These are phyloP conservation scores for Dissophora ornata DNA, from an alignment of 192 early-diverging fungal species.

Conservation along the genomic window DNA sequence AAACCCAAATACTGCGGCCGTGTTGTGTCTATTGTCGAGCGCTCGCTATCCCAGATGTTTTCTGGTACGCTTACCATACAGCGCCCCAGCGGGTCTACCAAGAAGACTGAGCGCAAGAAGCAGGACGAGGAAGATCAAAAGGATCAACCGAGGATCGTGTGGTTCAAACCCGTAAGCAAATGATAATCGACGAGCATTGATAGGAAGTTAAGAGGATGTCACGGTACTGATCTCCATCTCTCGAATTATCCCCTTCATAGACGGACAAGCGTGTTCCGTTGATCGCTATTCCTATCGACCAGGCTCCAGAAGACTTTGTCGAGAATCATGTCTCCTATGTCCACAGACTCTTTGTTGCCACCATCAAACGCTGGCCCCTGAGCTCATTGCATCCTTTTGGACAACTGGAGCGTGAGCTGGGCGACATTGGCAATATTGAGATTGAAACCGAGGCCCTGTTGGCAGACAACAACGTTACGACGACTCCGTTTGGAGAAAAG, in stretches of 20 bases:
- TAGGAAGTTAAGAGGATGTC: too few species aligned
- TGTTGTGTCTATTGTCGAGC: slow-evolving; percentile 67
- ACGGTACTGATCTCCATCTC: too few species aligned
- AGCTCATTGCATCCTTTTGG: slow-evolving; percentile 80
- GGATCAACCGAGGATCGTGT: slow-evolving; percentile 70
- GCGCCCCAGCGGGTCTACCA: slow-evolving; percentile 38
- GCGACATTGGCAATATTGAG: slow-evolving; percentile 79
- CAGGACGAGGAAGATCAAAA: slow-evolving; percentile 57
- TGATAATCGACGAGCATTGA: too few species aligned
- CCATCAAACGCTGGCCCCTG: slow-evolving; percentile 78
- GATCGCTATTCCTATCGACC: slow-evolving; percentile 79
- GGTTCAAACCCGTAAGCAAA: slow-evolving; percentile 81
- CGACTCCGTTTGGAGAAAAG: slow-evolving; percentile 75
- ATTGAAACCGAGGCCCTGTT: slow-evolving; percentile 85
- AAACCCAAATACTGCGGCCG: slow-evolving; percentile 69
- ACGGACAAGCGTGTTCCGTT: slow-evolving; percentile 83
- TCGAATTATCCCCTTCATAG: slow-evolving; percentile 19
- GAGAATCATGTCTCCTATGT: slow-evolving; percentile 67
- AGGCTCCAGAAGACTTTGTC: slow-evolving; percentile 77
- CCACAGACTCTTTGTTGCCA: slow-evolving; percentile 71
- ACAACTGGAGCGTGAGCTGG: slow-evolving; percentile 75
- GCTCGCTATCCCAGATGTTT: slow-evolving; percentile 68
- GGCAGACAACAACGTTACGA: slow-evolving; percentile 82
- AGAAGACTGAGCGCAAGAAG: slow-evolving; percentile 46
- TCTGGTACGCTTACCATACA: slow-evolving; percentile 58